phyloP scores from a whole-genome alignment of 2,329 filamentous ascomycete species.

The Apiospora arundinis region DNA sequence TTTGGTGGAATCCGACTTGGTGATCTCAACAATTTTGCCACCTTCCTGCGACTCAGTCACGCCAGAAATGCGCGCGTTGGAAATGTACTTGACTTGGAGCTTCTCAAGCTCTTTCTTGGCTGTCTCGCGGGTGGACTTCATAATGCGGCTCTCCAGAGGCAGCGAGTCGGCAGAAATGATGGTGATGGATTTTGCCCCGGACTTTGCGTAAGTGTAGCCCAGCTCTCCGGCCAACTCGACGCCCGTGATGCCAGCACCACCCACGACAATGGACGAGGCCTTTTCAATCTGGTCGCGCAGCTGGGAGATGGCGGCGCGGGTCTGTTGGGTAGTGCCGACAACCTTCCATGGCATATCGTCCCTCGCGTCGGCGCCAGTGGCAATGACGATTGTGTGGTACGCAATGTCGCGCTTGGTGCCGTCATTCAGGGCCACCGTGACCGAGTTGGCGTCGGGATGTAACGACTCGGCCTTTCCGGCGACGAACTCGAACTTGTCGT shows the following conservation, averaged over 20 bases:
- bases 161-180: conserved; percentile 48
- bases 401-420: conserved; percentile 43
- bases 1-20: conserved; percentile 37
- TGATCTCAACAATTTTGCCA: conserved; percentile 42
- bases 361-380: conserved; percentile 56
- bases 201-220: conserved; percentile 51
- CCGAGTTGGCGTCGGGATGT: conserved; percentile 48
- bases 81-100: conserved; percentile 50
- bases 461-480: conserved; percentile 54
- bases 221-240: conserved; percentile 59
- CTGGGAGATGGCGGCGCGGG: conserved; percentile 45
- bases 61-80: conserved; percentile 45
- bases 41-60: conserved; percentile 23
- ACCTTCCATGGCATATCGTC: conserved; percentile 58
- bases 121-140: conserved; percentile 46
- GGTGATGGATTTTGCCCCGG: conserved; percentile 53
- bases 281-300: conserved; percentile 46
- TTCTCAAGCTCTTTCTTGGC: conserved; percentile 48
- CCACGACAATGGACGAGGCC: conserved; percentile 57
- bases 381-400: conserved; percentile 61
- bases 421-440: conserved; percentile 47
- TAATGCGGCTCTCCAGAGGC: conserved; percentile 44
- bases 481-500: conserved; percentile 58
- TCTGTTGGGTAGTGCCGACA: conserved; percentile 49
- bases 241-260: conserved; percentile 58